A percentile compares a stretch with the other conserved stretches of the same genome.
These are phyloP conservation scores for Mycena olivaceomarginata DNA, from an alignment of 768 basidiomycete genomes.

Conservation along the genomic window DNA sequence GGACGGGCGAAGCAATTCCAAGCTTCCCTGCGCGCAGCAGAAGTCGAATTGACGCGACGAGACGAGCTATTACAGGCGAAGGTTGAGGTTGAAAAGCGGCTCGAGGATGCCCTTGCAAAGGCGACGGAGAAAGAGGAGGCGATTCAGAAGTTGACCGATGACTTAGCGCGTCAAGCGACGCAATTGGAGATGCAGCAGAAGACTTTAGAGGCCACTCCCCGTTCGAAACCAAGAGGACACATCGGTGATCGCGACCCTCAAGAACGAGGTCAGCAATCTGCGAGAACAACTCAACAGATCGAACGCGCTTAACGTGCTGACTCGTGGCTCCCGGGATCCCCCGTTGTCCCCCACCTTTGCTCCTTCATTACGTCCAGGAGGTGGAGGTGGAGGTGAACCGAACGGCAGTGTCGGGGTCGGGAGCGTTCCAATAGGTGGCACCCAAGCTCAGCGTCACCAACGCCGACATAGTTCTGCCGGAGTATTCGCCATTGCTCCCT, in stretches of 20 bases:
- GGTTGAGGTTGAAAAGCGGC: constrained; percentile 83
- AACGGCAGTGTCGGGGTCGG: constrained; percentile 60
- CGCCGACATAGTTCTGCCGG: constrained; percentile 93
- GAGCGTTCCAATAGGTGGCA: constrained; percentile 47
- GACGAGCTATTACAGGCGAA: constrained; percentile 87
- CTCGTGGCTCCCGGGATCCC: constrained; percentile 83
- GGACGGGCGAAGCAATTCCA: constrained; percentile 83
- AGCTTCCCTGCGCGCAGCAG: constrained; percentile 79
- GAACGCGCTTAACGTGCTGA: constrained; percentile 93
- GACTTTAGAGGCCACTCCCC: constrained; percentile 77
- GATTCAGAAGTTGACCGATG: constrained; percentile 88
- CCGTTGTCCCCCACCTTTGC: constrained; percentile 92
- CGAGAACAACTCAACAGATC: constrained; percentile 97
- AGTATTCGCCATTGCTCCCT: constrained; percentile 75
- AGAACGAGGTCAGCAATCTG: constrained; percentile 93
- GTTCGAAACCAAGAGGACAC: constrained; percentile 86
- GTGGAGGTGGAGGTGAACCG: constrained; percentile 57
- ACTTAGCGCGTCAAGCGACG: constrained; percentile 82
- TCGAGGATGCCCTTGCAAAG: constrained; percentile 86
- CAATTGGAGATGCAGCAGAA: constrained; percentile 88
- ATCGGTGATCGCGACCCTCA: constrained; percentile 91
- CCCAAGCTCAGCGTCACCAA: constrained; percentile 76
- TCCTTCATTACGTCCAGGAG: constrained; percentile 78
- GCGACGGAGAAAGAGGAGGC: constrained; percentile 89
- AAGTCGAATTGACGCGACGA: constrained; percentile 81